These are phyloP conservation scores for Paecilomyces niveus DNA, from an alignment of 2,329 filamentous ascomycete genomes.

Conservation along the genomic window DNA sequence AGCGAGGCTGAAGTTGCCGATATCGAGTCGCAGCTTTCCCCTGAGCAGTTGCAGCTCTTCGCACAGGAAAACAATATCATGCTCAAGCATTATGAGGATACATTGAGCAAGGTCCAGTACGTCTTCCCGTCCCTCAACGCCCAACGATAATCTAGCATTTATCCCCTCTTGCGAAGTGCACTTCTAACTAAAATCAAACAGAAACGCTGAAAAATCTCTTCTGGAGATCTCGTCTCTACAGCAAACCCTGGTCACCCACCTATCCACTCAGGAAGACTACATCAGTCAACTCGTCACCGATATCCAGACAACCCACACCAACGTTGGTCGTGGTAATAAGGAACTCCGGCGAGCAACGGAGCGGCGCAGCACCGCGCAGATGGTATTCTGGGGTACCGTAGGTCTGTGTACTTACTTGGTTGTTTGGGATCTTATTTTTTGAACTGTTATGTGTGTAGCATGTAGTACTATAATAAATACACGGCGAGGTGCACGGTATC, in stretches of 20 bases:
- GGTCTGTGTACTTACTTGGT: constrained; percentile 68
- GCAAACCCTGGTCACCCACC: constrained; percentile 76
- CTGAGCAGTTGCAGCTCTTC: constrained; percentile 87
- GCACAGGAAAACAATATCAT: constrained; percentile 88
- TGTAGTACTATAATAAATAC: not conserved
- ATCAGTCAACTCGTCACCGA: constrained; percentile 86
- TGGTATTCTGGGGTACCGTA: constrained; percentile 73
- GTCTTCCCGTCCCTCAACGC: constrained; percentile 28
- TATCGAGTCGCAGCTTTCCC: constrained; percentile 57
- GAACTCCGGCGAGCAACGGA: constrained; percentile 78
- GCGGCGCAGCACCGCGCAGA: constrained; percentile 63
- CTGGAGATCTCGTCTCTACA: constrained; percentile 91
- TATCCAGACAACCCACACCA: constrained; percentile 72
- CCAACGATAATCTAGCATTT: not conserved
- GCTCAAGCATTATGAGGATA: constrained; percentile 87
- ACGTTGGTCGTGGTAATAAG: constrained; percentile 82
- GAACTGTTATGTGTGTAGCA: not conserved
- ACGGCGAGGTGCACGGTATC: not conserved
- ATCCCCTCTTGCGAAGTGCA: too few species aligned
- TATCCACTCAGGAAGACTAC: constrained; percentile 77
- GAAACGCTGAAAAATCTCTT: constrained; percentile 81
- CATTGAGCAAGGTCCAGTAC: constrained; percentile 88
- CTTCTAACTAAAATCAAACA: constrained; percentile 28
- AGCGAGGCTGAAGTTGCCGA: constrained; percentile 27
- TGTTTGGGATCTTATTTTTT: constrained; percentile 67